phyloP scores from a whole-genome alignment of 1,139 yeast genomes.

The Hansenula lynferdii region DNA sequence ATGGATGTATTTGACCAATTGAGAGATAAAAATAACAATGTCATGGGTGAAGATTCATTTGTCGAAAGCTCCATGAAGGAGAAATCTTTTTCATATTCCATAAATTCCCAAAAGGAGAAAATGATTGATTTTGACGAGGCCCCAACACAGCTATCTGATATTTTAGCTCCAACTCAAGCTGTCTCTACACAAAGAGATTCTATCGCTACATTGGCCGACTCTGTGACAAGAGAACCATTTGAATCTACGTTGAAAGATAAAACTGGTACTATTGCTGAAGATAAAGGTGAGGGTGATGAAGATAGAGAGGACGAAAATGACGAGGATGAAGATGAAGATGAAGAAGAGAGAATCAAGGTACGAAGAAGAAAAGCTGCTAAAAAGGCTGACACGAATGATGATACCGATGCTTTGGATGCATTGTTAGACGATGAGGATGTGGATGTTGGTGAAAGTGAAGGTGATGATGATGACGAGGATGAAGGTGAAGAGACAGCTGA shows the following conservation, averaged over 20 bases:
- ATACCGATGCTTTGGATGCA: too few species aligned
- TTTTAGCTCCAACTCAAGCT: constrained; percentile 2
- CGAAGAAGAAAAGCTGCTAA: constrained; percentile 2
- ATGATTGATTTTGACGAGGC: constrained; percentile 6
- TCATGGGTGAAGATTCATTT: constrained; percentile 10
- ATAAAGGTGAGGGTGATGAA: constrained; percentile 11
- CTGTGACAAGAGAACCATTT: background rate
- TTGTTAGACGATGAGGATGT: background rate
- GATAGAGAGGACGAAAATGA: constrained; percentile 8
- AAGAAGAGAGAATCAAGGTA: constrained; percentile 7
- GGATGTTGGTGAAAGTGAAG: background rate
- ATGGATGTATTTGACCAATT: constrained; percentile 13
- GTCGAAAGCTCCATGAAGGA: constrained; percentile 7
- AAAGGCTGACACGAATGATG: constrained; percentile 12
- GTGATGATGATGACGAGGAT: constrained; percentile 11
- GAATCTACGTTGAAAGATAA: constrained; percentile 2
- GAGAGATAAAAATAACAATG: constrained; percentile 8
- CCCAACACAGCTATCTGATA: constrained; percentile 4
- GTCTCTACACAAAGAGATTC: constrained; percentile 4
- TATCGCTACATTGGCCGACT: constrained; percentile 1
- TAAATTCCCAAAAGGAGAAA: constrained; percentile 5
- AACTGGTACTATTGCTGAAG: constrained; percentile 4
- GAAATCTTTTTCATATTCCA: constrained; percentile 1
- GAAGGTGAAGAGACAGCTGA: constrained; percentile 7
- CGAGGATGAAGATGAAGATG: constrained; percentile 9